These are phyloP conservation scores for Rhamnella rubrinervis DNA, from an alignment of 331 rosid genomes.

Conservation along the genomic window DNA sequence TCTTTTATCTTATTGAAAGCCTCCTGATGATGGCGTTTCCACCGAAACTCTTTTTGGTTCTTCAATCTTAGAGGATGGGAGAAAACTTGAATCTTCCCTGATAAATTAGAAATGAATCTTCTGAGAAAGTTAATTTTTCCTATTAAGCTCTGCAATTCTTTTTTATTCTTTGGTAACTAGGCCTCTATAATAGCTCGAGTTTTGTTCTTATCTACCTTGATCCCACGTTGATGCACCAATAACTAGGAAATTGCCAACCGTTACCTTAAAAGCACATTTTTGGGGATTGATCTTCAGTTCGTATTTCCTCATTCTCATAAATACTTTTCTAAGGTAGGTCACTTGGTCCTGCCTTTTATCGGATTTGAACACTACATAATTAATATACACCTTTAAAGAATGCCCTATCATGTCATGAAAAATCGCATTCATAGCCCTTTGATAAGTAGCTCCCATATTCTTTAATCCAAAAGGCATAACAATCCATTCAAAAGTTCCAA, in stretches of 20 bases:
- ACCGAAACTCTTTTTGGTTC: too few species aligned
- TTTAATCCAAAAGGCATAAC: neutral
- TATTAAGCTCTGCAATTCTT: too few species aligned
- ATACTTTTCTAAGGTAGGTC: neutral
- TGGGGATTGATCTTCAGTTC: neutral
- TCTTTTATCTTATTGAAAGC: too few species aligned
- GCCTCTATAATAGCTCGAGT: neutral
- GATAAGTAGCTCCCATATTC: neutral
- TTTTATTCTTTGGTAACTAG: too few species aligned
- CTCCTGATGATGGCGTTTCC: too few species aligned
- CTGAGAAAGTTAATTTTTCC: too few species aligned
- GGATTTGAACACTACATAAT: neutral
- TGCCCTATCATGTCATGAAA: conserved; percentile 7
- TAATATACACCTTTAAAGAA: neutral
- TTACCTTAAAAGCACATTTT: neutral
- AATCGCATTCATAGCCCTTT: neutral
- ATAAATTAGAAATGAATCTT: too few species aligned
- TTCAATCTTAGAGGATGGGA: too few species aligned
- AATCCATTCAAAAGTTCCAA: neutral
- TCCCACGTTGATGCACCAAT: neutral
- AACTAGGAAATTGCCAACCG: neutral
- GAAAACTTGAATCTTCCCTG: too few species aligned
- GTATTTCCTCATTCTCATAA: neutral
- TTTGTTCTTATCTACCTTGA: neutral
- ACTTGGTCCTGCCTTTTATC: neutral